Evolutionary conservation across 2,329 filamentous ascomycete genomes (phyloP).

Genomic region (Trematosphaeria pertusa): DNA sequence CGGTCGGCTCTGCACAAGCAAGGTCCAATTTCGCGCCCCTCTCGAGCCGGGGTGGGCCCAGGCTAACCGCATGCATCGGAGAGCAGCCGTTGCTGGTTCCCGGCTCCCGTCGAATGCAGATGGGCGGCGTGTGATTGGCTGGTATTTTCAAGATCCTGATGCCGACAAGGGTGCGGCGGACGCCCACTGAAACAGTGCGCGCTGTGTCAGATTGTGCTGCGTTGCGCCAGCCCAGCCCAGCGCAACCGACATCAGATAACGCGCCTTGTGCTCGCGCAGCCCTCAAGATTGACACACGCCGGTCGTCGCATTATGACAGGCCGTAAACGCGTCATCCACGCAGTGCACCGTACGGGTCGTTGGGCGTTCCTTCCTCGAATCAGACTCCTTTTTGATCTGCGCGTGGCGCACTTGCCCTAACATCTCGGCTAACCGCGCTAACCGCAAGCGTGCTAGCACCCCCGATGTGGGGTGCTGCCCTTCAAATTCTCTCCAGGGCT

Average conservation of each 20-base stretch:
- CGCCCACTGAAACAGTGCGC: not conserved
- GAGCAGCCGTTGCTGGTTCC: slow-evolving; percentile 1
- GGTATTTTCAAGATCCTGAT: slow-evolving; percentile 20
- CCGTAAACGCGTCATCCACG: too few relatives aligned
- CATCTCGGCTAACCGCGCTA: too few relatives aligned
- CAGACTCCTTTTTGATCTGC: too few relatives aligned
- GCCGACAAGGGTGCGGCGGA: slow-evolving; percentile 2
- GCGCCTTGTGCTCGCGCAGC: slow-evolving; percentile 5
- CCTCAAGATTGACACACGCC: slow-evolving; percentile 5
- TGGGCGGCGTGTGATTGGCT: slow-evolving; percentile 24
- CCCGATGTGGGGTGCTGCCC: too few relatives aligned
- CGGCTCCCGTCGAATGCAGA: slow-evolving; percentile 4
- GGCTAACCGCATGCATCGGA: slow-evolving; percentile 5
- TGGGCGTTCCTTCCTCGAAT: too few relatives aligned
- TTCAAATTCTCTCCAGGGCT: too few relatives aligned
- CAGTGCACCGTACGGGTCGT: too few relatives aligned
- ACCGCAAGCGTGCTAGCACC: too few relatives aligned
- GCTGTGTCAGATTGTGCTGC: not conserved
- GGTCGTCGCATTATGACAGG: too few relatives aligned
- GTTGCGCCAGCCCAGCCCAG: not conserved
- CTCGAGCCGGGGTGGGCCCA: slow-evolving; percentile 14
- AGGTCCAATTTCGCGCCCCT: slow-evolving; percentile 24
- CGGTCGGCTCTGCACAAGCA: slow-evolving; percentile 23
- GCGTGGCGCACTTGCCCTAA: too few relatives aligned
- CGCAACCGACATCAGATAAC: not conserved